A percentile compares a stretch with the other conserved stretches of the same genome.
Conservation (phyloP, 1,139 yeast genomes). For the Pichia sp. region DNA sequence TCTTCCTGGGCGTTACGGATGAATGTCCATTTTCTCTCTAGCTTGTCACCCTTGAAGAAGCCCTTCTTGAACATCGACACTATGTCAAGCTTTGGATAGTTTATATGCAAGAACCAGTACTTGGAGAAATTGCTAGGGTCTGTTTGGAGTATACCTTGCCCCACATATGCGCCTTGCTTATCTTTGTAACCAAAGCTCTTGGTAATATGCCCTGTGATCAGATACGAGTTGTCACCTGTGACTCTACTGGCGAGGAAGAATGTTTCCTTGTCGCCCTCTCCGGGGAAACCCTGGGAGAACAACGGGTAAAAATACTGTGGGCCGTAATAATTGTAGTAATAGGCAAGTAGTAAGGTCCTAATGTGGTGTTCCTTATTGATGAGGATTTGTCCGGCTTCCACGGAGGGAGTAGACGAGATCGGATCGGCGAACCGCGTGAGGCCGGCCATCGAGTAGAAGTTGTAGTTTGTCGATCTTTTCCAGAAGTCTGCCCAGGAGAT, state of each 20-base stretch:
- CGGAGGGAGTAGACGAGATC: conserved; percentile 28
- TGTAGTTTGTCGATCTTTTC: conserved; percentile 61
- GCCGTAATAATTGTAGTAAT: conserved; percentile 30
- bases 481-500: conserved; percentile 71
- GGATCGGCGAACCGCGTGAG: conserved; percentile 20
- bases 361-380: conserved; percentile 29
- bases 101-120: conserved; percentile 29
- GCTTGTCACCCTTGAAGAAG: conserved; percentile 19
- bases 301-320: conserved; percentile 32
- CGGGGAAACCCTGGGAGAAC: conserved; percentile 33
- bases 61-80: conserved; percentile 19
- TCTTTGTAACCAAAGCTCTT: conserved; percentile 30
- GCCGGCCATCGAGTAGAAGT: conserved; percentile 26
- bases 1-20: conserved; percentile 29
- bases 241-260: conserved; percentile 30
- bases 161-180: conserved; percentile 22
- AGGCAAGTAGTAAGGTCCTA: conserved; percentile 28
- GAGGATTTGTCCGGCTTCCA: conserved; percentile 31
- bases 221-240: conserved; percentile 25
- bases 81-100: conserved; percentile 29
- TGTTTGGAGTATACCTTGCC: conserved; percentile 31
- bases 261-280: conserved; percentile 33
- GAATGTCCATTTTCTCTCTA: conserved; percentile 25
- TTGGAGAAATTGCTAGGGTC: conserved; percentile 25
- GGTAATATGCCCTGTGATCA: conserved; percentile 28